Percentiles rank a stretch among this genome's conserved stretches.
These are phyloP conservation scores for Pichia sorboxylosa DNA, from an alignment of 1,139 yeast genomes.

Conservation along the genomic window DNA sequence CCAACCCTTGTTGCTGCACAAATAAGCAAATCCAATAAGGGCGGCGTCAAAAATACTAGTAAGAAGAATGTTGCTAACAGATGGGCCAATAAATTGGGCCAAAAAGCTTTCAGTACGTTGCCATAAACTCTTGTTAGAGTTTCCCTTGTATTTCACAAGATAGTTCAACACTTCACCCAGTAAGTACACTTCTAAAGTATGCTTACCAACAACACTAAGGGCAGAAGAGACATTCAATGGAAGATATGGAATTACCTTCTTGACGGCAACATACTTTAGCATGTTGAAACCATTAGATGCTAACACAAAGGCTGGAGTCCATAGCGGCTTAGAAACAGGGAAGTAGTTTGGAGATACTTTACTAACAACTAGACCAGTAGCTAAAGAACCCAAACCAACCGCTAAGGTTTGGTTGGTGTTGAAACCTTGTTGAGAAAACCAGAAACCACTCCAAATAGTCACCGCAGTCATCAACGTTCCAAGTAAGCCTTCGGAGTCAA, in stretches of 20 bases:
- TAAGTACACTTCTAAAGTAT: constrained; percentile 24
- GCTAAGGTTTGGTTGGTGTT: no score
- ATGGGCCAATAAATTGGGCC: no score
- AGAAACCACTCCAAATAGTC: constrained; percentile 26
- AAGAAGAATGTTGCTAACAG: no score
- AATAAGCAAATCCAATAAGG: no score
- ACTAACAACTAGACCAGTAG: no score
- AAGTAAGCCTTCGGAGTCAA: constrained; percentile 28
- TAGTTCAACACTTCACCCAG: constrained; percentile 13
- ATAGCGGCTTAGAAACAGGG: constrained; percentile 26
- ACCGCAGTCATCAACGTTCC: constrained; percentile 26
- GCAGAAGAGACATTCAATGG: constrained; percentile 15
- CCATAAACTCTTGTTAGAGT: no score
- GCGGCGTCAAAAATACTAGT: no score
- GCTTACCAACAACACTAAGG: constrained; percentile 20
- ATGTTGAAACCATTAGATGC: constrained; percentile 9
- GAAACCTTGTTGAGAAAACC: constrained; percentile 21
- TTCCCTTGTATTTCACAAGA: no score
- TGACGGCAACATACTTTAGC: constrained; percentile 5
- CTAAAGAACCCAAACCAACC: no score
- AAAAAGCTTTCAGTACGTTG: no score
- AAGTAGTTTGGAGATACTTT: constrained; percentile 21
- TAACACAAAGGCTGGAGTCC: constrained; percentile 27
- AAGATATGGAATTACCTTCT: constrained; percentile 16
- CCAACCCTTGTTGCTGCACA: no score